Conservation (phyloP, 2,329 filamentous ascomycete genomes). For the Hyphodiscus sp. region DNA sequence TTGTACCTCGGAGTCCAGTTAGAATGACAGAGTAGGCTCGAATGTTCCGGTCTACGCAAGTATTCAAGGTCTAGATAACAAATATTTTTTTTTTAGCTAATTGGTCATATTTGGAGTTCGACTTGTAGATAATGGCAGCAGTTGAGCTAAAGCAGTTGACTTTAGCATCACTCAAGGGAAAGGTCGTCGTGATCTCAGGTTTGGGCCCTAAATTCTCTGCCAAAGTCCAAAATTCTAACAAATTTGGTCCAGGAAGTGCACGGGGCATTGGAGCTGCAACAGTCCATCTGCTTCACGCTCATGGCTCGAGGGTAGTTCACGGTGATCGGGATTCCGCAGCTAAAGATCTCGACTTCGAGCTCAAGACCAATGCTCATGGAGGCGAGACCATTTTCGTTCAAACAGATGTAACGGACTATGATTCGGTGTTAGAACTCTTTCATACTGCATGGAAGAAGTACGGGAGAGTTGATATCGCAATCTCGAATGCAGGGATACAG, state of each 20-base stretch:
- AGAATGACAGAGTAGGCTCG: too few relatives aligned
- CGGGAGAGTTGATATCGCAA: conserved; percentile 14
- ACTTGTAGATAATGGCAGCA: neutral
- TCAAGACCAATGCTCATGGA: conserved; percentile 18
- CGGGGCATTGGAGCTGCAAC: conserved; percentile 52
- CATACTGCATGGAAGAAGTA: conserved; percentile 35
- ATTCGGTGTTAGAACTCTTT: conserved; percentile 44
- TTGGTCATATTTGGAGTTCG: too few relatives aligned
- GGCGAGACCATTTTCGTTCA: conserved; percentile 34
- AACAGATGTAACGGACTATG: conserved; percentile 35
- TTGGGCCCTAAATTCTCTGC: neutral
- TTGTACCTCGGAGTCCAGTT: too few relatives aligned
- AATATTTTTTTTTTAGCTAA: too few relatives aligned
- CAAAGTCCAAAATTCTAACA: neutral
- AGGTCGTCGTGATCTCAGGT: neutral
- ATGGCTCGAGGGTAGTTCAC: conserved; percentile 50
- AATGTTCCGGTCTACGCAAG: too few relatives aligned
- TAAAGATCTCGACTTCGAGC: conserved; percentile 32
- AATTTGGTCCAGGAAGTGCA: neutral
- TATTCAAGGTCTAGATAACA: too few relatives aligned
- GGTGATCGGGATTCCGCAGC: conserved; percentile 34
- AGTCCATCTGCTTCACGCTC: conserved; percentile 41
- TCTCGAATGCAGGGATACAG: conserved; percentile 46
- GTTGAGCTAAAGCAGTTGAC: neutral
- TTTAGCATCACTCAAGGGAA: neutral